Evolutionary conservation across 306 rosid genomes (phyloP).

Genomic region (Psophocarpus tetragonolobus): DNA sequence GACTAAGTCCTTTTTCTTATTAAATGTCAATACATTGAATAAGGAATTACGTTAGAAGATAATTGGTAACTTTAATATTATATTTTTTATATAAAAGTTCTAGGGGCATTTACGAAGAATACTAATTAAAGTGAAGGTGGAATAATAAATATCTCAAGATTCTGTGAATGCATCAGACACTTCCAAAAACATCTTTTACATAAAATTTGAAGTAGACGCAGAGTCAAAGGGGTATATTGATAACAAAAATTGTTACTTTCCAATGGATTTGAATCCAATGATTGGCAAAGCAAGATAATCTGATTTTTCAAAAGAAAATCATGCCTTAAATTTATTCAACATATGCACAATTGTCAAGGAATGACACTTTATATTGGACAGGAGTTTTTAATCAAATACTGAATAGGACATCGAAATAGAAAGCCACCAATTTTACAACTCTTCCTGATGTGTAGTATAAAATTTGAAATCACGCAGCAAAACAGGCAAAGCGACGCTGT

Average conservation of each 20-base stretch:
- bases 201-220: background rate
- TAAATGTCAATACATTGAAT: background rate
- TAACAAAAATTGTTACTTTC: background rate
- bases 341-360: slow-evolving; percentile 40
- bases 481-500: slow-evolving; percentile 56
- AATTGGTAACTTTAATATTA: background rate
- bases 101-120: background rate
- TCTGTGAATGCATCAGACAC: background rate
- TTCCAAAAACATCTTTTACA: background rate
- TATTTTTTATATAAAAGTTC: too few relatives aligned
- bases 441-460: background rate
- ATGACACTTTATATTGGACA: slow-evolving; percentile 39
- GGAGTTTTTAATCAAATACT: slow-evolving; percentile 14
- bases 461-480: slow-evolving; percentile 20
- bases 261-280: background rate
- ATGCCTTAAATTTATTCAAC: slow-evolving; percentile 2
- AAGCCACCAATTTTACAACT: slow-evolving; percentile 38
- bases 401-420: background rate
- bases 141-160: background rate
- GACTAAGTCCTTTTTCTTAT: background rate
- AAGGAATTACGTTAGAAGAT: background rate
- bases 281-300: background rate
- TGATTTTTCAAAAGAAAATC: background rate
- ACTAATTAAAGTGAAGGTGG: background rate
- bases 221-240: background rate